Conservation (phyloP, 202 grass and related monocot species). For the Cymbopogon flexuosus region DNA sequence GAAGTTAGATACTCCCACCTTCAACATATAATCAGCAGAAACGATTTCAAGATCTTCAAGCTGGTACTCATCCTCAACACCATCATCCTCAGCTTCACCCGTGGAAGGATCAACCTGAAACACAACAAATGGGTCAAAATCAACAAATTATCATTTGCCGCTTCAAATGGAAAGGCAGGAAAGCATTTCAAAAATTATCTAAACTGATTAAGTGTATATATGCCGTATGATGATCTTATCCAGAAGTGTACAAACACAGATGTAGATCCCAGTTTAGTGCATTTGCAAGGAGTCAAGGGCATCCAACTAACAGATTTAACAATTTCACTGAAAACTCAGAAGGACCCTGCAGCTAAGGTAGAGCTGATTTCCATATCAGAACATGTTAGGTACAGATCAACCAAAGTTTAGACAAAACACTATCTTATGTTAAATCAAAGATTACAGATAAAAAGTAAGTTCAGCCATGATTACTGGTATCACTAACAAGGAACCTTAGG, state of each 20-base stretch:
- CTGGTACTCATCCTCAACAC: slow-evolving; percentile 97
- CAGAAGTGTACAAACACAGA: neutral
- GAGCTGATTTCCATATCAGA: neutral
- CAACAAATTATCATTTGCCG: neutral
- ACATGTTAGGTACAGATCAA: neutral
- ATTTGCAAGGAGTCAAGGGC: slow-evolving; percentile 4
- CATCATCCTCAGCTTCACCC: slow-evolving; percentile 87
- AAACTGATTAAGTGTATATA: neutral
- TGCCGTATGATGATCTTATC: neutral
- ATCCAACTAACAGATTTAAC: neutral
- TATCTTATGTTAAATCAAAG: neutral
- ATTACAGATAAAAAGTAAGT: neutral
- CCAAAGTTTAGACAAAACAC: neutral
- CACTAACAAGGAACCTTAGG: neutral
- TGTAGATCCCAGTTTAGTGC: neutral
- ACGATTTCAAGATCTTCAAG: slow-evolving; percentile 85
- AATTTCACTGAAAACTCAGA: neutral
- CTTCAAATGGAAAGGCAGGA: neutral
- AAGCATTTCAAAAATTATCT: neutral
- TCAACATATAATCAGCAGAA: slow-evolving; percentile 91
- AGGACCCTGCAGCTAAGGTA: neutral
- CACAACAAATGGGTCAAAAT: slow-evolving; percentile 10
- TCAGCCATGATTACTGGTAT: neutral
- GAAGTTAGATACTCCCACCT: slow-evolving; percentile 90
- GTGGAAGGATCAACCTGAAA: slow-evolving; percentile 78